A percentile compares a stretch with the other conserved stretches of the same genome.
Conservation (phyloP, 768 basidiomycete species). For the Bullera alba region DNA sequence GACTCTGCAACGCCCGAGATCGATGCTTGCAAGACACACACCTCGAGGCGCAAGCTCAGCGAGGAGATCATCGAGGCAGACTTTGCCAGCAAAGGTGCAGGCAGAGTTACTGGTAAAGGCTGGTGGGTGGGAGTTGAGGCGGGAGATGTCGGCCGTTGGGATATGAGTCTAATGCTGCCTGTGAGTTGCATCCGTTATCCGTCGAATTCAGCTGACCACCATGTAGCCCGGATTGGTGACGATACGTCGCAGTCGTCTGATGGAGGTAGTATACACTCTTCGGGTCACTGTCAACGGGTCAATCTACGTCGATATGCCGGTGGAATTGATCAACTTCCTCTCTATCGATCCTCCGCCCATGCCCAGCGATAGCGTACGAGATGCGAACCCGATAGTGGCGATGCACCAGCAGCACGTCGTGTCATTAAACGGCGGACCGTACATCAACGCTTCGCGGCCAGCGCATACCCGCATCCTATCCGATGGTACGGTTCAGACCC, state of each 20-base stretch:
- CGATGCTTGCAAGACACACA: constrained; percentile 60
- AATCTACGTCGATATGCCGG: constrained; percentile 63
- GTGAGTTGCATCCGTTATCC: constrained; percentile 50
- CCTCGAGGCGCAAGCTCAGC: constrained; percentile 59
- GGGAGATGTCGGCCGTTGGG: constrained; percentile 58
- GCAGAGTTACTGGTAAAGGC: constrained; percentile 60
- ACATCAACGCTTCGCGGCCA: neutral
- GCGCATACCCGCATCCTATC: neutral
- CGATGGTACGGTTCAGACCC: neutral
- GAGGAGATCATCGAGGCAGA: constrained; percentile 58
- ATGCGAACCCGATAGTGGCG: neutral
- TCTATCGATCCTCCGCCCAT: constrained; percentile 74
- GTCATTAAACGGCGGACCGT: neutral
- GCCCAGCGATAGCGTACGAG: constrained; percentile 24
- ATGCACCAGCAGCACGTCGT: neutral
- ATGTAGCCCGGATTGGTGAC: constrained; percentile 46
- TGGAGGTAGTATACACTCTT: constrained; percentile 71
- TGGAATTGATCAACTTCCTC: constrained; percentile 72
- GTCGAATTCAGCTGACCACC: neutral
- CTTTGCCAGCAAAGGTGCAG: constrained; percentile 54
- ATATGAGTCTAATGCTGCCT: constrained; percentile 64
- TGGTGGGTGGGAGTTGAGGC: constrained; percentile 81
- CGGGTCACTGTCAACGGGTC: constrained; percentile 61
- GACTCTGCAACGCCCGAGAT: constrained; percentile 46
- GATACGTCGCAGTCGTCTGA: constrained; percentile 59